A percentile compares a stretch with the other conserved stretches of the same genome.
These are phyloP conservation scores for Gentiana dahurica DNA, from an alignment of 257 asterid genomes.

Conservation along the genomic window DNA sequence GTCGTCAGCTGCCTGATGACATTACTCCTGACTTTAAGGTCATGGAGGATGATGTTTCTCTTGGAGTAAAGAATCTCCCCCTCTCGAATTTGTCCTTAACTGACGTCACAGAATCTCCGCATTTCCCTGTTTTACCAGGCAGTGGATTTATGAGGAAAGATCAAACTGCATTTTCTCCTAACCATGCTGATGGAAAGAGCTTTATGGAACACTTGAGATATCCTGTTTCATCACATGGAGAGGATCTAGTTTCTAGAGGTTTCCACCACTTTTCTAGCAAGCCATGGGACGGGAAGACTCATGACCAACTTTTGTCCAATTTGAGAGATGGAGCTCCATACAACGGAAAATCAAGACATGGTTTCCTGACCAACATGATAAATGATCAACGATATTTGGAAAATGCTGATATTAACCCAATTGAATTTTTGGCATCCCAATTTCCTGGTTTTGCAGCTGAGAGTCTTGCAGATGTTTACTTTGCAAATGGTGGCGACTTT, in stretches of 20 bases:
- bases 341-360: slow-evolving; percentile 36
- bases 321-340: slow-evolving; percentile 42
- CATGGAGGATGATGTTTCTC: slow-evolving; percentile 56
- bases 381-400: slow-evolving; percentile 51
- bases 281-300: slow-evolving; percentile 58
- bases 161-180: slow-evolving; percentile 39
- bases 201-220: no score
- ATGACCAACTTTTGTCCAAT: slow-evolving; percentile 40
- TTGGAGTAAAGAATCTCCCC: slow-evolving; percentile 46
- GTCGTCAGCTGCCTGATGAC: slow-evolving; percentile 85
- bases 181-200: slow-evolving; percentile 23
- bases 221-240: no score
- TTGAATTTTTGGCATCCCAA: slow-evolving; percentile 72
- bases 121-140: slow-evolving; percentile 33
- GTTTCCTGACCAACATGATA: slow-evolving; percentile 39
- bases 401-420: slow-evolving; percentile 35
- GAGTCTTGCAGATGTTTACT: slow-evolving; percentile 69
- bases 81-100: slow-evolving; percentile 49
- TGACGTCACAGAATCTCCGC: slow-evolving; percentile 37
- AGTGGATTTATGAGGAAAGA: slow-evolving; percentile 40
- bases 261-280: slow-evolving; percentile 43
- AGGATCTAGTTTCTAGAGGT: slow-evolving; percentile 6
- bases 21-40: slow-evolving; percentile 75
- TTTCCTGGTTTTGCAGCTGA: slow-evolving; percentile 85
- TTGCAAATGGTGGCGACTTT: slow-evolving; percentile 74